Base-by-base conservation (phyloP, 1,284 basidiomycete genomes). In the Trichosporon ovoides region DNA sequence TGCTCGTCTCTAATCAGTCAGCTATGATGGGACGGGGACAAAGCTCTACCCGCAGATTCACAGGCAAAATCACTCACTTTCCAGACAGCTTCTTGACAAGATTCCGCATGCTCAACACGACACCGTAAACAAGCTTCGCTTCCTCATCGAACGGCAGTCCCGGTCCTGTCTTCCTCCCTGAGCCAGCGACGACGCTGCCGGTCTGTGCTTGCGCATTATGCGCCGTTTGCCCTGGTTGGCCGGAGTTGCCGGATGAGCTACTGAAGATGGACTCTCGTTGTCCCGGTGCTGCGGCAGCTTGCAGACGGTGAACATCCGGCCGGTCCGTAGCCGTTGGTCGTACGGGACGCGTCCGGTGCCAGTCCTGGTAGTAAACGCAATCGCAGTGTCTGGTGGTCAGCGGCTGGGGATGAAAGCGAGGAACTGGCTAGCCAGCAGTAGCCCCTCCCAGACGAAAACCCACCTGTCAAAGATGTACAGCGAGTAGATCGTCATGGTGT, bases 41-140 rank as follows among this genome's bases (percentile, higher is more conserved):
- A n/a, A n/a, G n/a, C n/a, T n/a, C n/a, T n/a, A n/a, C n/a, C n/a
- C n/a, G n/a, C n/a, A n/a, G n/a, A n/a, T n/a, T n/a, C n/a, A n/a
- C n/a, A n/a, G 13, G 36, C 14, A 7, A 12, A 3, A 31, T 36
- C 12, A 77, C 80, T 69, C 69, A 91, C 91, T 85, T 83, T 67
- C 87, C 87, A 18, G 91, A 89, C 13, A 99, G 77, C 78, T 96
- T 98, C 80, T 88, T 94, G 71, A 94, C 82, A 91, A 98, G 94
- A 75, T 93, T 95, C 56, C 92, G 80, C 64, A 98, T 75, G 7
- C 91, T 95, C 55, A 97, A 81, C 19, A 98, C 83, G 46, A 98
- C 89, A 60, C 96, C 96, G 72, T 98, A 98, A 0, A 98, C 93
- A 55, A 98, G 83, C 76, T 99, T 99, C 2, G 89, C 87, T 76